Evolutionary conservation across 148 eudicot genomes (phyloP).

Genomic region (Drosera capensis): DNA sequence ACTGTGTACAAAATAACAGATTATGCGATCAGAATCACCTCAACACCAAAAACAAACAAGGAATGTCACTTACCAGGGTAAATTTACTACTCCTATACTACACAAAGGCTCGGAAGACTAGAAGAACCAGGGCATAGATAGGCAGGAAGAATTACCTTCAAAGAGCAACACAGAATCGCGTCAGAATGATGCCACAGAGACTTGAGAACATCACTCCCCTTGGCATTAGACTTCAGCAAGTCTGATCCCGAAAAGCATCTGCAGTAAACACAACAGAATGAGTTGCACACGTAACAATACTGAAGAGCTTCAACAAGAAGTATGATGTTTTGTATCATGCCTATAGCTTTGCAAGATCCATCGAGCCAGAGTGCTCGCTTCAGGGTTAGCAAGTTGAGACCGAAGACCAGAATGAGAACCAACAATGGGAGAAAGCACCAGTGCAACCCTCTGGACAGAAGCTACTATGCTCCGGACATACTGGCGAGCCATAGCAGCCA

Average conservation of each 20-base stretch:
- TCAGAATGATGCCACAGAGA: conserved; percentile 78
- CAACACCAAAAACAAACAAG: background rate
- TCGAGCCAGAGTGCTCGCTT: conserved; percentile 79
- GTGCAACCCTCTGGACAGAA: conserved; percentile 89
- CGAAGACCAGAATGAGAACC: conserved; percentile 51
- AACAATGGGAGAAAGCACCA: conserved; percentile 72
- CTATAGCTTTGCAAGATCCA: conserved; percentile 94
- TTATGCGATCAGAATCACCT: background rate
- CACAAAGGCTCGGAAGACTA: background rate
- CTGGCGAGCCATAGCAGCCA: conserved; percentile 85
- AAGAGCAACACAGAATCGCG: conserved; percentile 84
- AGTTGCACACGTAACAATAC: too few species aligned
- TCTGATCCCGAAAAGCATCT: conserved; percentile 77
- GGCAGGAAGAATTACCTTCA: conserved; percentile 31
- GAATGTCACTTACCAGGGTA: background rate
- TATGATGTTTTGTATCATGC: too few species aligned
- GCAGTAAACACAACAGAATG: conserved; percentile 4
- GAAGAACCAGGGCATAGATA: background rate
- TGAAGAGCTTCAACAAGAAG: too few species aligned
- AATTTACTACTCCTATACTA: background rate
- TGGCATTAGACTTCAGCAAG: conserved; percentile 49
- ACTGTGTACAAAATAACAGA: conserved; percentile 18
- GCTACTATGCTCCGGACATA: conserved; percentile 79
- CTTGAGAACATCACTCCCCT: conserved; percentile 61
- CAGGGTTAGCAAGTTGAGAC: conserved; percentile 67